Evolutionary conservation across 2,329 filamentous ascomycete species (phyloP).

Genomic region (Colletotrichum shisoi): DNA sequence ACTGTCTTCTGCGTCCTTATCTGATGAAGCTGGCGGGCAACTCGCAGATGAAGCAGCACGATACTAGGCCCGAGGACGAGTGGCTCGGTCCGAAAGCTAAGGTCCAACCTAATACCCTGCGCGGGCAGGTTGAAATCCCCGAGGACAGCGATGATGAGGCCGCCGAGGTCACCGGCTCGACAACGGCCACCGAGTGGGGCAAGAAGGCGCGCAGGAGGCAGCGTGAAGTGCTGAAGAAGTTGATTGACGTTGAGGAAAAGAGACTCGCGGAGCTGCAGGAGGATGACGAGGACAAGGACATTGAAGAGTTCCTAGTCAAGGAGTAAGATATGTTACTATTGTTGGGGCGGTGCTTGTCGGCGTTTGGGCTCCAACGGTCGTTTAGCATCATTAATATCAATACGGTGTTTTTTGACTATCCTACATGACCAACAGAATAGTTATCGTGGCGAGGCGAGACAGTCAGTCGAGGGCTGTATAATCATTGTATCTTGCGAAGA

Average conservation of each 20-base stretch:
- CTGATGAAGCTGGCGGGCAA: constrained; percentile 72
- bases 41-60: constrained; percentile 69
- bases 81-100: constrained; percentile 58
- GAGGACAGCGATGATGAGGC: constrained; percentile 62
- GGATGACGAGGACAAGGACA: constrained; percentile 76
- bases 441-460: not conserved
- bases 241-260: constrained; percentile 70
- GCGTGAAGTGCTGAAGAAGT: constrained; percentile 70
- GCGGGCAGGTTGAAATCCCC: constrained; percentile 63
- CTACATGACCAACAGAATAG: not conserved
- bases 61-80: constrained; percentile 58
- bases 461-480: no score
- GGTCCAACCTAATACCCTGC: constrained; percentile 71
- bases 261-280: constrained; percentile 62
- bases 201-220: constrained; percentile 75
- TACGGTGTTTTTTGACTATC: not conserved
- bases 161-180: constrained; percentile 56
- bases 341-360: constrained; percentile 5
- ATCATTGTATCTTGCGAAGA: not conserved
- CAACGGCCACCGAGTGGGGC: constrained; percentile 68
- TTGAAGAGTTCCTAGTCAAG: constrained; percentile 70
- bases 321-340: constrained; percentile 2
- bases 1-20: constrained; percentile 77
- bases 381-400: constrained; percentile 18
- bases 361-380: constrained; percentile 14